Base-by-base conservation (phyloP, 257 asterid genomes). In the Solanum ossicruentum region DNA sequence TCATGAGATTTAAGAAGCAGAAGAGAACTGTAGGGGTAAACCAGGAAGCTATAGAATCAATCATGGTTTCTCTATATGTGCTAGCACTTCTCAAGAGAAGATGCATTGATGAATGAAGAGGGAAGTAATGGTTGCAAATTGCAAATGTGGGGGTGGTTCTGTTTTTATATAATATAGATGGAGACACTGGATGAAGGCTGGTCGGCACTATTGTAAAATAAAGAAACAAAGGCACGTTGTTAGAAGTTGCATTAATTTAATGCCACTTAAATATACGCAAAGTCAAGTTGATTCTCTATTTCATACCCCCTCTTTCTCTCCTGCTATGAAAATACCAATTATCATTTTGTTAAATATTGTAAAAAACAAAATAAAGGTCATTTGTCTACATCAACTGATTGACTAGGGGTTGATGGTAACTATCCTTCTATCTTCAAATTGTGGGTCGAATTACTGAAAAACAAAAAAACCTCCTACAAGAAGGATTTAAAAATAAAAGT, bases 21-120 rank as follows among this genome's bases (percentile, higher is more conserved):
- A 94, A 94, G 36, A 92, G 91, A n/a, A 88, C 52, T 1, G 91
- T 83, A 21, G 93, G 97, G 1, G 96, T 91, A 16, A 90, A 69
- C 90, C 91, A 92, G 90, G 85, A 87, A 8, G 89, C 18, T 11
- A 92, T 54, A 8, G 69, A 45, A 57, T 84, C 83, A 43, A 45
- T 58, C 86, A 75, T 84, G 66, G n/a, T 21, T 58, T 43, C 7
- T 36, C 7, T 71, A 13, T 3, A 10, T 4, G 16, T 18, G 20
- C 63, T 56, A 20, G 32, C 51, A 28, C 47, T 28, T 47, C 21
- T 66, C 1, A 28, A 7, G 12, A n/a, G 57, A 72, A 72, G n/a
- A 45, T 6, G 80, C n/a, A 43, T 11, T n/a, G 3, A 71, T 23
- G 80, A 43, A 71, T 43, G 36, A 41, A n/a, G 55, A 71, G 12